Evolutionary conservation across 176 grass and related monocot genomes (phyloP), one percentile per base, ranked within the genome.

Genomic region (Carex pumila): DNA sequence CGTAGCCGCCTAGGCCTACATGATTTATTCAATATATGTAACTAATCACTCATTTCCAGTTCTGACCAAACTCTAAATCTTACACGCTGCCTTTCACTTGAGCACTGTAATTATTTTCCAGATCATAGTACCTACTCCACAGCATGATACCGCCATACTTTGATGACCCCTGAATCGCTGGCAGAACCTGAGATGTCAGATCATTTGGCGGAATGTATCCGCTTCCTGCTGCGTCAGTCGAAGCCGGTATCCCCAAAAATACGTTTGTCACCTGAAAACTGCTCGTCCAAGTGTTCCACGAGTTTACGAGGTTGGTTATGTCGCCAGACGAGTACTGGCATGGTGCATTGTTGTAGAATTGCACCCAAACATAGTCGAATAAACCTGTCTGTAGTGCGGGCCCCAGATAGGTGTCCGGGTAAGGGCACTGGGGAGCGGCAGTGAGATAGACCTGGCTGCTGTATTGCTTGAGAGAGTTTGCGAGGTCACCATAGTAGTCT

Each of bases 351-450:
- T 95, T 95, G 82, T 95, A 92, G 79, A 95, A 95, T 72, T 95
- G 93, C 67, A 95, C 90, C 93, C 93, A 95, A 3, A 95, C 88
- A 5, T 79, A 87, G 73, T 92, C 86, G 85, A 95, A 95, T 3
- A 91, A 17, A 0, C 87, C 93, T 2, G 90, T 91, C 62, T 3
- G 61, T 62, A 95, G 70, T 5, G 93, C 90, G 12, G 67, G 61
- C 47, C 87, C 66, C 43, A 90, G 54, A 76, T 80, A 85, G 29
- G 82, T 39, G 66, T 95, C 90, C 0, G 93, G 93, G 87, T 89
- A 95, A 6, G 90, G 90, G 61, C 93, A 95, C 90, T 95, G 90
- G 21, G 93, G 93, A 50, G 93, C 93, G 6, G 93, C 93, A 32
- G 88, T 89, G 71, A 95, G 87, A 1, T 89, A 79, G 82, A 95